A percentile compares a stretch with the other conserved stretches of the same genome.
Conservation (phyloP, 2,329 filamentous ascomycete species). For the Phyllosticta capitalensis region DNA sequence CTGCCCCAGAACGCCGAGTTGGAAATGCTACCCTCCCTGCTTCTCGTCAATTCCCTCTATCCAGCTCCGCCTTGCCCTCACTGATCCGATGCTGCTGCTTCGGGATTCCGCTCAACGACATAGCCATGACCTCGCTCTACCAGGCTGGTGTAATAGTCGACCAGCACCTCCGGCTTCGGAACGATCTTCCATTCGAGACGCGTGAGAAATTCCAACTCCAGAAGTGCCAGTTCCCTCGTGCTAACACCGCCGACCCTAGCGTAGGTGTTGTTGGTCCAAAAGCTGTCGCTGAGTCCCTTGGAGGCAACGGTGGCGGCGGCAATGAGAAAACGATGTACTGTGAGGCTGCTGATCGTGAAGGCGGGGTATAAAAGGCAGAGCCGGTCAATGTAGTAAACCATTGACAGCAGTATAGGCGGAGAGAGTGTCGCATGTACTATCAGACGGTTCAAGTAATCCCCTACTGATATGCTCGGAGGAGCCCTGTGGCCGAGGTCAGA, state of each 20-base stretch:
- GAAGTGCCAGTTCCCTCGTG: constrained; percentile 74
- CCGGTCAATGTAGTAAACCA: constrained; percentile 98
- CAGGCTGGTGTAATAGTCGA: constrained; percentile 84
- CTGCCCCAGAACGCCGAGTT: constrained; percentile 8
- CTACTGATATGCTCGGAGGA: constrained; percentile 84
- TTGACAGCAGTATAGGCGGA: constrained; percentile 87
- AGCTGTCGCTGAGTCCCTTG: constrained; percentile 91
- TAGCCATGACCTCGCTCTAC: constrained; percentile 59
- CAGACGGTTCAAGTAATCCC: constrained; percentile 85
- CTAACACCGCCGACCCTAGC: constrained; percentile 88
- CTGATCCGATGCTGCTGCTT: background rate
- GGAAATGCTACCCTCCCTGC: constrained; percentile 8
- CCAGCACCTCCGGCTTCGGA: constrained; percentile 83
- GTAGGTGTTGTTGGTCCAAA: constrained; percentile 98
- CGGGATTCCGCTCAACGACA: constrained; percentile 32
- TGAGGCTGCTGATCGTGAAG: constrained; percentile 93
- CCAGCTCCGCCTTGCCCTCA: background rate
- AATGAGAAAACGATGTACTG: constrained; percentile 94
- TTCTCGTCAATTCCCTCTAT: background rate
- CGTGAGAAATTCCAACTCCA: constrained; percentile 90
- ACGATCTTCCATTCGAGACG: constrained; percentile 95
- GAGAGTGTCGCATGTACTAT: constrained; percentile 90
- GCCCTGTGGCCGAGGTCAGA: constrained; percentile 33
- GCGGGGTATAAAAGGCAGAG: constrained; percentile 85
- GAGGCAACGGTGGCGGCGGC: constrained; percentile 91